Evolutionary conservation across 257 asterid genomes (phyloP), one percentile per base, ranked within the genome.

Genomic region (Nicotiana undulata): DNA sequence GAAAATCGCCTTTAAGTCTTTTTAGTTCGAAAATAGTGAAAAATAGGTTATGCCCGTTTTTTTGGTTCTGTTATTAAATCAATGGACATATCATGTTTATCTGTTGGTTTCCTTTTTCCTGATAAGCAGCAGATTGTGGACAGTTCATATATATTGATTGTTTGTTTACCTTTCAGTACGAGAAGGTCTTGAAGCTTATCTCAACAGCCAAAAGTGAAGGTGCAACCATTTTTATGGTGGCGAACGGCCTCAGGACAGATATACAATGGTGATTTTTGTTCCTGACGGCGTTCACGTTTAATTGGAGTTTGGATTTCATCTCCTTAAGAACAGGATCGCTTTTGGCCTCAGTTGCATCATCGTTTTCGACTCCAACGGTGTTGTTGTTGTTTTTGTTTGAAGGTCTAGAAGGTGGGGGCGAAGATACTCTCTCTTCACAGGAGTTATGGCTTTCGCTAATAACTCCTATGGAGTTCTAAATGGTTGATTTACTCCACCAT

Each of bases 201-300:
- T 84, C 97, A 76, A 91, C 91, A 17, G 98, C 98, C 78, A 88
- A 82, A 89, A 90, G 83, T 79, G 98, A 94, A 91, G 98, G 98
- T 79, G 98, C 97, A 59, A 89, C 94, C 79, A 87, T 94, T 86
- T 86, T 86, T 85, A 64, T 63, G 98, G 98, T 4, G 98, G 98
- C 20, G 87, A 87, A 70, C 92, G 97, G 9, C 98, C 98, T 63
- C 84, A 87, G 97, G 98, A n/a, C n/a, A n/a, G n/a, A n/a, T n/a
- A n/a, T n/a, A n/a, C n/a, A n/a, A n/a, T n/a, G n/a, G n/a, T n/a
- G n/a, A n/a, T n/a, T n/a, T n/a, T n/a, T n/a, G n/a, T n/a, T n/a
- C n/a, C n/a, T n/a, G n/a, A n/a, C n/a, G n/a, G n/a, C n/a, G n/a
- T n/a, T n/a, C n/a, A n/a, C n/a, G n/a, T n/a, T n/a, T n/a, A n/a